Percentiles rank a stretch among this genome's conserved stretches.
phyloP scores from a whole-genome alignment of 148 eudicot genomes.

The Rhododendron kiyosumense region DNA sequence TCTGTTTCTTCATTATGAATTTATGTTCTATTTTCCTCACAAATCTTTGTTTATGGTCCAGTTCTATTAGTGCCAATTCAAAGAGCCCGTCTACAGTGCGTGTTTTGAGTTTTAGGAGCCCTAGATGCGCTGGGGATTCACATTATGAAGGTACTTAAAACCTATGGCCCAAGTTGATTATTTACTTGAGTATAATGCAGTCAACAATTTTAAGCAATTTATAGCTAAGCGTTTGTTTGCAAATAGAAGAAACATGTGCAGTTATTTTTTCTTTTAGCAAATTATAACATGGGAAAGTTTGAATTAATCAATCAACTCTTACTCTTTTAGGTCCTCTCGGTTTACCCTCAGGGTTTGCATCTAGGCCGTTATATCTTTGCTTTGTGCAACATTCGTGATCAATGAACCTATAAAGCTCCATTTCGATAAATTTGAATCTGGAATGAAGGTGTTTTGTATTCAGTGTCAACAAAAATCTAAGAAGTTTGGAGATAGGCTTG shows the following conservation, averaged over 20 bases:
- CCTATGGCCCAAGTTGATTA: not conserved
- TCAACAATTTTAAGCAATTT: not conserved
- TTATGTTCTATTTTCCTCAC: not conserved
- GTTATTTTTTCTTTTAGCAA: not conserved
- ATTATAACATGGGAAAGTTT: not conserved
- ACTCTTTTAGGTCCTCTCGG: not conserved
- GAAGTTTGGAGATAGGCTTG: not conserved
- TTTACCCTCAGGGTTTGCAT: not conserved
- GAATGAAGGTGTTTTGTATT: not conserved
- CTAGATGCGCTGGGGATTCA: slow-evolving; percentile 46
- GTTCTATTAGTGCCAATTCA: slow-evolving; percentile 32
- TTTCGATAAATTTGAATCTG: not conserved
- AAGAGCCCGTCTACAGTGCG: slow-evolving; percentile 16
- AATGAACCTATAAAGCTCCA: not conserved
- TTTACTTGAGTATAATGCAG: not conserved
- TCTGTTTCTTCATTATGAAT: not conserved
- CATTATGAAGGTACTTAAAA: slow-evolving; percentile 50
- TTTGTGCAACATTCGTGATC: not conserved
- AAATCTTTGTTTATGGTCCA: slow-evolving; percentile 7
- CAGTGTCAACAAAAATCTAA: not conserved
- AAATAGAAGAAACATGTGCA: not conserved
- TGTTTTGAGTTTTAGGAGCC: slow-evolving; percentile 26
- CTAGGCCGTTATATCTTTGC: not conserved
- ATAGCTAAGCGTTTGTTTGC: not conserved
- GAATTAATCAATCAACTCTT: not conserved